Evolutionary conservation across 305 asterid genomes (phyloP), one percentile per base, ranked within the genome.

Genomic region (Fraxinus ornus): DNA sequence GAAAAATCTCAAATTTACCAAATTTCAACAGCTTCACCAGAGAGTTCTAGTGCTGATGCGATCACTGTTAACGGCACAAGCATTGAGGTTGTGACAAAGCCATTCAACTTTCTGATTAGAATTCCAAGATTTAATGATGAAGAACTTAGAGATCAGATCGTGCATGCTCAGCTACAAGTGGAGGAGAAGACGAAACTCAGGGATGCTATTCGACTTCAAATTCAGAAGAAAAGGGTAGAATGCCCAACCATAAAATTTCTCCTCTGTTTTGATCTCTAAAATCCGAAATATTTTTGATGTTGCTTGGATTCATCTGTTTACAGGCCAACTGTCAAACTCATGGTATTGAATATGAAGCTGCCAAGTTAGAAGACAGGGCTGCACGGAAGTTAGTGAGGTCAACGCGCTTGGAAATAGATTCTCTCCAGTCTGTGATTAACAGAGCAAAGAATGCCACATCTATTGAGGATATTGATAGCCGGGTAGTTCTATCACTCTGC

Each of bases 361-460:
- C 97, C 84, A 85, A 86, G 85, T 83, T 84, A 47, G 89, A 91
- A 87, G 90, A 84, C 66, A 90, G 94, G 88, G 90, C 83, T 83
- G 91, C 90, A 55, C 86, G 92, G 62, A 90, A 83, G 88, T 87
- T 87, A 86, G 91, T 96, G 55, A 92, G 87, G 88, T 83, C 90
- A 84, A 93, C 92, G 85, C 99, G 97, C 76, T 85, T 86, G n/a
- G 98, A 96, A 85, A 94, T 93, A 80, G 95, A 93, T 75, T 86
- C 97, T 78, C 94, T 96, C 9, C 98, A 90, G 82, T 78, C 88
- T 75, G 86, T 91, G 86, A 87, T 96, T 81, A 93, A 89, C 89
- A 93, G 91, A 87, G 98, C 95, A 82, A 94, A 93, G 90, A 94
- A 96, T 90, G 99, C 98, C 83, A 83, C 90, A 82, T 91, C 98